Conservation (phyloP, 192 early-diverging fungal species). For the Borealophlyctis nickersoniae region DNA sequence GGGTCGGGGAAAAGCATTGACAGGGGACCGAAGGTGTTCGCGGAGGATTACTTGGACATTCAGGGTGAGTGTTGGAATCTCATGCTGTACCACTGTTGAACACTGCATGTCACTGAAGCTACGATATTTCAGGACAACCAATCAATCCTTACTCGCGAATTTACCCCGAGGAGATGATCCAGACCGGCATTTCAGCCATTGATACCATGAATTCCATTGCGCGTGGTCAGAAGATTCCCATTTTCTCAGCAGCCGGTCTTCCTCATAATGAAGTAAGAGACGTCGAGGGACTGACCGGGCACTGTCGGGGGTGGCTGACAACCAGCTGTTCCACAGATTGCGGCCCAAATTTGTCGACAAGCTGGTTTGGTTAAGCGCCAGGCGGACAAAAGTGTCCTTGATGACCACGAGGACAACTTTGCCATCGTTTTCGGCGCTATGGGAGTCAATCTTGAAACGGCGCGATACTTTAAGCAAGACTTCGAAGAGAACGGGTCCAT, state of each 20-base stretch:
- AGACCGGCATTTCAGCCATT: conserved; percentile 98
- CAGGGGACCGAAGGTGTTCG: conserved; percentile 99
- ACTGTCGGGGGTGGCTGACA: too few relatives aligned
- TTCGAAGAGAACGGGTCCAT: conserved; percentile 99
- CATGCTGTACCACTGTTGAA: too few relatives aligned
- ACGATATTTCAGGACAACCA: conserved; percentile 64
- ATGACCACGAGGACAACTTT: conserved; percentile 98
- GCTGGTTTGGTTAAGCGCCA: conserved; percentile 88
- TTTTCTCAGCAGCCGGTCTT: conserved; percentile 97
- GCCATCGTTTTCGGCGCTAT: conserved; percentile 99
- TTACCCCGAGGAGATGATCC: conserved; percentile 99
- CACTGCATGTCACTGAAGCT: too few relatives aligned
- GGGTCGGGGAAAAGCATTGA: conserved; percentile 99
- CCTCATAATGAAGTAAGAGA: conserved; percentile 96
- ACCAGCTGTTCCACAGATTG: conserved; percentile 65
- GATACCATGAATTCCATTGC: conserved; percentile 99
- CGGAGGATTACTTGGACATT: conserved; percentile 98
- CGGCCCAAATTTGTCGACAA: conserved; percentile 99
- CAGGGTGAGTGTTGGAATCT: conserved; percentile 60
- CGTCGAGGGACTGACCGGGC: too few relatives aligned
- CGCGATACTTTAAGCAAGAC: conserved; percentile 99
- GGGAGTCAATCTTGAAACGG: conserved; percentile 99
- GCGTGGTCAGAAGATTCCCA: conserved; percentile 99
- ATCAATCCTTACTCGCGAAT: conserved; percentile 99
- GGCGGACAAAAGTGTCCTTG: conserved; percentile 86